Evolutionary conservation across 2,329 filamentous ascomycete genomes (phyloP), one percentile per base, ranked within the genome.

Genomic region (Nigrospora sphaerica): DNA sequence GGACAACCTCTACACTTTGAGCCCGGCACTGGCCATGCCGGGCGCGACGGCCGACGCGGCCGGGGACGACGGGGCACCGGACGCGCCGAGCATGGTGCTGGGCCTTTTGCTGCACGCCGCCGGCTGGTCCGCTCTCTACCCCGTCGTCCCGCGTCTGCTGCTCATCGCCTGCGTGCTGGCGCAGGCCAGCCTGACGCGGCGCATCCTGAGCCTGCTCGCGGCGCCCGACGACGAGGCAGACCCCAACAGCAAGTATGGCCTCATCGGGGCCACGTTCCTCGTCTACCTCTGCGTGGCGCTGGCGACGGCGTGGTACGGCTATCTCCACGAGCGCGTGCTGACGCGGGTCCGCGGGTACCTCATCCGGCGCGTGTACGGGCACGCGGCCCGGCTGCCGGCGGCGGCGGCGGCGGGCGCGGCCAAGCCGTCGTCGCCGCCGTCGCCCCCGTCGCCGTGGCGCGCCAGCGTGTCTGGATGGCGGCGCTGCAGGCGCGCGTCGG

Each of bases 151-250:
- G 1, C 59, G 68, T 9, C 53, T 69, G 9, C 62, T 63, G 2
- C 53, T 69, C 5, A 59, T 68, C 4, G 69, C 61, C 12, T 69
- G 72, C 49, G 66, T 56, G 16, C 69, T 70, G 36, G 69, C 67
- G 34, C 68, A 70, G 39, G 69, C 71, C 0, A 67, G 73, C 19
- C 64, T 74, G 33, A 68, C 73, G 45, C 57, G 68, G 13, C 55
- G 59, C 1, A 57, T 68, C 0, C 54, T 74, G 1, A 47, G 53
- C 2, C 66, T 67, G 36, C 52, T 69, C 5, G 49, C 60, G 13
- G 28, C 56, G 31, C 49, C 60, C 19, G 42, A 56, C 19, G 42
- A 56, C 31, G 49, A 56, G 4, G 4, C 12, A 3, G 39, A 57
- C 14, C 45, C 56, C 6, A 49, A 51, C 19, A 14, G 18, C 7